Evolutionary conservation across 441 rosid species (phyloP).

Genomic region (Gossypium aridum): DNA sequence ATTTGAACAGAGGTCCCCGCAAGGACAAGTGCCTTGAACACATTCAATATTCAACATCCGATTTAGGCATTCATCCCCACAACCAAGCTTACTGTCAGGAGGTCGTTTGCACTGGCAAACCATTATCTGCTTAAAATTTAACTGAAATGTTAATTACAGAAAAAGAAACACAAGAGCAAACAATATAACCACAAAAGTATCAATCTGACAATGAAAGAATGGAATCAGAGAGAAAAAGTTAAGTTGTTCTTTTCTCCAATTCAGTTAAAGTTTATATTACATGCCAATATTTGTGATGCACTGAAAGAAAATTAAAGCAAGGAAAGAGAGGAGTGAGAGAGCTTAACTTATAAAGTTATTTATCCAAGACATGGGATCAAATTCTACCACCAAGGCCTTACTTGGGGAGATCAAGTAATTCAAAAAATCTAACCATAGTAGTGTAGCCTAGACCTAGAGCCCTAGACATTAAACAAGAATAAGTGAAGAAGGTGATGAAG

Average conservation of each 20-base stretch:
- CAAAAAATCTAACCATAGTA: not conserved
- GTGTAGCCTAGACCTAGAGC: not conserved
- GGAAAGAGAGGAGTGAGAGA: not conserved
- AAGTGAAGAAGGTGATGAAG: not conserved
- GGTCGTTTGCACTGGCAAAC: slow-evolving; percentile 86
- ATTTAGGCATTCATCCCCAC: slow-evolving; percentile 94
- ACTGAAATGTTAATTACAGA: slow-evolving; percentile 25
- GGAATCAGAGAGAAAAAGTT: not conserved
- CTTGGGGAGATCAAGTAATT: not conserved
- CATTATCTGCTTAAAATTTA: slow-evolving; percentile 63
- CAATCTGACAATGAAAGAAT: not conserved
- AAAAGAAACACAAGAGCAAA: not conserved
- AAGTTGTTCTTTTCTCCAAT: not conserved
- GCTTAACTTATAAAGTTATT: not conserved
- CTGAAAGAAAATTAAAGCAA: slow-evolving; percentile 1
- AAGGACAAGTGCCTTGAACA: slow-evolving; percentile 88
- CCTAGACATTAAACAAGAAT: slow-evolving; percentile 3
- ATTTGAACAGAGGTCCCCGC: slow-evolving; percentile 72
- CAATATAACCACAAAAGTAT: slow-evolving; percentile 7
- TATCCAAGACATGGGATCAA: not conserved
- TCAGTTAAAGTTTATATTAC: not conserved
- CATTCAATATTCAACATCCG: slow-evolving; percentile 97
- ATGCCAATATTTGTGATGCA: not conserved
- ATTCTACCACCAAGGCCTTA: not conserved
- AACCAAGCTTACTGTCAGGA: slow-evolving; percentile 57